Percentiles rank a stretch among this genome's conserved stretches.
phyloP scores from a whole-genome alignment of 805 yeast genomes.

The Pichia gijzeniarum region DNA sequence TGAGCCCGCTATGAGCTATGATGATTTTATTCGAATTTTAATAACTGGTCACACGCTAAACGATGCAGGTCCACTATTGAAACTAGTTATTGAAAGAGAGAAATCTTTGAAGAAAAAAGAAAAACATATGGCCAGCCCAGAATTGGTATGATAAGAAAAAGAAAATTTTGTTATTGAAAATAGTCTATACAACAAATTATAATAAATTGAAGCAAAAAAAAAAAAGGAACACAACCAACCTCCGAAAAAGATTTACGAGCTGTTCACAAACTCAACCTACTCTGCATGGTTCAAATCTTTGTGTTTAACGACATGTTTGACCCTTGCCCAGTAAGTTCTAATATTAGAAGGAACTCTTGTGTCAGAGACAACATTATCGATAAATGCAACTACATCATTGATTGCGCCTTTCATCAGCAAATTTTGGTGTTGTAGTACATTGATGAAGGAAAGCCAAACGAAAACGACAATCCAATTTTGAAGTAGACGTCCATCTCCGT shows the following conservation, averaged over 20 bases:
- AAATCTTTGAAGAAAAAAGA: no score
- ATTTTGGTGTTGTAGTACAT: constrained; percentile 71
- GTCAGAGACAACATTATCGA: constrained; percentile 43
- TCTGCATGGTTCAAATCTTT: constrained; percentile 2
- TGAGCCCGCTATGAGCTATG: no score
- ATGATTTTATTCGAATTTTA: no score
- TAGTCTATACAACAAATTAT: no score
- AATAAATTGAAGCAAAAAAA: neutral
- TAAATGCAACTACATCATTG: constrained; percentile 4
- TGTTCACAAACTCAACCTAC: neutral
- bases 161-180: constrained; percentile 1
- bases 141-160: neutral
- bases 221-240: neutral
- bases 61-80: no score
- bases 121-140: no score
- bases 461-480: constrained; percentile 48
- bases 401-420: constrained; percentile 50
- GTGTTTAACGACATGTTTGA: constrained; percentile 30
- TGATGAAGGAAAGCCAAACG: constrained; percentile 57
- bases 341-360: constrained; percentile 44
- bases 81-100: no score
- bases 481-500: constrained; percentile 11
- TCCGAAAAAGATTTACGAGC: no score
- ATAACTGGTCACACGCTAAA: no score
- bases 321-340: constrained; percentile 40